phyloP scores from a whole-genome alignment of 352 stramenopile species.

The Globisporangium splendens region DNA sequence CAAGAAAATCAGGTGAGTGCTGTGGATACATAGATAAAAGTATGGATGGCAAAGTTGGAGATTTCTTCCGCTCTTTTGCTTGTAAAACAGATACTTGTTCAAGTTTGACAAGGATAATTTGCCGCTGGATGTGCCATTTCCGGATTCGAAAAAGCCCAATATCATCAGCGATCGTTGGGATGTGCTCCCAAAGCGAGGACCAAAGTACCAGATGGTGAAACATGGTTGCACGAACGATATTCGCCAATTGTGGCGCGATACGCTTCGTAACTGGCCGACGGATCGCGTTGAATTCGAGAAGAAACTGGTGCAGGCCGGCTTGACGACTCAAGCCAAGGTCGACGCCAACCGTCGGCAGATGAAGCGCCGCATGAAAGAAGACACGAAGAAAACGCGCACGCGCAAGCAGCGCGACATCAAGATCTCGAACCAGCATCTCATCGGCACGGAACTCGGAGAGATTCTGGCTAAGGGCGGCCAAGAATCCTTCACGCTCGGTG shows the following conservation, averaged over 20 bases:
- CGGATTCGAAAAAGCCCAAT: conserved; percentile 61
- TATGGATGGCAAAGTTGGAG: background rate
- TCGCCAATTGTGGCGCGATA: conserved; percentile 79
- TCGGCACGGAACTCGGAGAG: conserved; percentile 82
- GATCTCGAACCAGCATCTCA: conserved; percentile 87
- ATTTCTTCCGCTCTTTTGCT: no score
- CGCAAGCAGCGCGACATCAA: conserved; percentile 87
- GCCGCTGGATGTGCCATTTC: conserved; percentile 74
- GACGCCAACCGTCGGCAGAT: conserved; percentile 72
- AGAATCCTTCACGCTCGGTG: conserved; percentile 79
- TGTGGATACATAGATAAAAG: background rate
- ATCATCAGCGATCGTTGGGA: conserved; percentile 70
- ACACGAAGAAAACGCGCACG: conserved; percentile 78
- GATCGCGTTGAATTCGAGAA: conserved; percentile 76
- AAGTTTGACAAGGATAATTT: conserved; percentile 84
- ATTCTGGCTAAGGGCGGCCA: conserved; percentile 73
- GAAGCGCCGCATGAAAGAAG: conserved; percentile 78
- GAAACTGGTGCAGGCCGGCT: conserved; percentile 73
- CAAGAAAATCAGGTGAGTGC: conserved; percentile 68
- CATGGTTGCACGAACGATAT: conserved; percentile 86
- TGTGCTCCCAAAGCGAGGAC: conserved; percentile 56
- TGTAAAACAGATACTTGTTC: conserved; percentile 52
- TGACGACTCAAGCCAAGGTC: conserved; percentile 83
- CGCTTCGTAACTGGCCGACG: conserved; percentile 60
- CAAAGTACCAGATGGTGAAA: conserved; percentile 78